A percentile compares a stretch with the other conserved stretches of the same genome.
These are phyloP conservation scores for Termitomyces sp. DNA, from an alignment of 768 basidiomycete genomes.

Conservation along the genomic window DNA sequence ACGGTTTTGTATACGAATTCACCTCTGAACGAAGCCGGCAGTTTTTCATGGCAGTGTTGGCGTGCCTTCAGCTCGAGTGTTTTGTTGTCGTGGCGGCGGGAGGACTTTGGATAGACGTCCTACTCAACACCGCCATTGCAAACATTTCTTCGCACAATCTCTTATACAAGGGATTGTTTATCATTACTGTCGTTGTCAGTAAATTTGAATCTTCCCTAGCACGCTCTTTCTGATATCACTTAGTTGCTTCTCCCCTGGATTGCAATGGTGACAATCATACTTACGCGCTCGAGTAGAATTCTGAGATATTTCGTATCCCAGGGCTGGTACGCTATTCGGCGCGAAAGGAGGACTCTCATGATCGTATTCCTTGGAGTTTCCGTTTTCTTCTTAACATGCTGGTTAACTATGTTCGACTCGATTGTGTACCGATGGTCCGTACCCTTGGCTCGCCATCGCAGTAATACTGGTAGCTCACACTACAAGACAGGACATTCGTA, in stretches of 20 bases:
- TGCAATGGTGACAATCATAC: slow-evolving; percentile 29
- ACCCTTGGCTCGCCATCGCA: not conserved
- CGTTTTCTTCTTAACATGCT: slow-evolving; percentile 29
- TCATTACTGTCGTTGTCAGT: slow-evolving; percentile 39
- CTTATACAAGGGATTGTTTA: slow-evolving; percentile 40
- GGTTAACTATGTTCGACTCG: slow-evolving; percentile 43
- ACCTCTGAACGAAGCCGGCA: slow-evolving; percentile 11
- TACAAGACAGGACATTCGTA: slow-evolving; percentile 33
- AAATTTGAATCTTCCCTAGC: not conserved
- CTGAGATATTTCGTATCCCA: slow-evolving; percentile 13
- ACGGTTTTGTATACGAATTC: not conserved
- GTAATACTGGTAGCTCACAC: not conserved
- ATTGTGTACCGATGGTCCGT: slow-evolving; percentile 38
- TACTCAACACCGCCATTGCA: slow-evolving; percentile 40
- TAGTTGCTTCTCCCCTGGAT: slow-evolving; percentile 46
- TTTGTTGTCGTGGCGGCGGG: slow-evolving; percentile 46
- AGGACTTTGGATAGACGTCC: slow-evolving; percentile 52
- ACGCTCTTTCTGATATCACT: not conserved
- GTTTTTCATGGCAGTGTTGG: slow-evolving; percentile 51
- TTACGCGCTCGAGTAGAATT: not conserved
- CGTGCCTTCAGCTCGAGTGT: slow-evolving; percentile 47
- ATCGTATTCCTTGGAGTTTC: slow-evolving; percentile 36
- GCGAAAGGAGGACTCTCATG: slow-evolving; percentile 38
- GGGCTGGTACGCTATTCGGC: slow-evolving; percentile 52
- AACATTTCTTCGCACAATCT: slow-evolving; percentile 33